Percentiles rank a stretch among this genome's conserved stretches.
These are phyloP conservation scores for Globisporangium alternatum DNA, from an alignment of 352 stramenopile species.

Conservation along the genomic window DNA sequence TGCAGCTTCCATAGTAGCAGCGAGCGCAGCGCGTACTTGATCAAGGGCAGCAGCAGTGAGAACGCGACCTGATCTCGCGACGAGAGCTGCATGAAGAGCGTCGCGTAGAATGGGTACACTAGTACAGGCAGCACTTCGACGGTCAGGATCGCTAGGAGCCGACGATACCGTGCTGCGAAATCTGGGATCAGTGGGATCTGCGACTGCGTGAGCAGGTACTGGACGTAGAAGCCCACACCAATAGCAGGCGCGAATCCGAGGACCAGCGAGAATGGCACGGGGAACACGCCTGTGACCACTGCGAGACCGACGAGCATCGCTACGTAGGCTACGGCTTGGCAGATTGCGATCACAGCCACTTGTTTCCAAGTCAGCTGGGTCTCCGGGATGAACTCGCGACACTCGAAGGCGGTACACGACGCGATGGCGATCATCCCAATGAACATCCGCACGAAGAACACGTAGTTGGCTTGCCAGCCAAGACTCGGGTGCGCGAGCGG, in stretches of 20 bases:
- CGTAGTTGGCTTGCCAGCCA: conserved; percentile 13
- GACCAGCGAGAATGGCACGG: conserved; percentile 29
- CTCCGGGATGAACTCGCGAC: conserved; percentile 26
- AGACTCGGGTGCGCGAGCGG: conserved; percentile 17
- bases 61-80: conserved; percentile 23
- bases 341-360: conserved; percentile 11
- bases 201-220: conserved; percentile 10
- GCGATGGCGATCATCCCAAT: conserved; percentile 17
- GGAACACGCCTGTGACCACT: conserved; percentile 20
- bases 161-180: conserved; percentile 5
- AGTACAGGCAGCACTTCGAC: conserved; percentile 22
- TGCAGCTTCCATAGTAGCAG: conserved; percentile 20
- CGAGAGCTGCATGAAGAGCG: conserved; percentile 26
- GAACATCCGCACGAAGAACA: conserved; percentile 30
- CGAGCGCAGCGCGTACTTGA: conserved; percentile 27
- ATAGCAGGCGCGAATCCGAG: conserved; percentile 15
- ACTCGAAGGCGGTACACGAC: conserved; percentile 14
- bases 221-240: conserved; percentile 13
- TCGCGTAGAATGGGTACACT: conserved; percentile 29
- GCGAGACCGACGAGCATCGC: conserved; percentile 19
- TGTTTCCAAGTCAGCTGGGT: conserved; percentile 21
- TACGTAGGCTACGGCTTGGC: conserved; percentile 21
- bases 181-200: conserved; percentile 4
- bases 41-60: conserved; percentile 27
- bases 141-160: conserved; percentile 6